Conservation (phyloP, 2,329 filamentous ascomycete species). For the Colletotrichum coccodes region DNA sequence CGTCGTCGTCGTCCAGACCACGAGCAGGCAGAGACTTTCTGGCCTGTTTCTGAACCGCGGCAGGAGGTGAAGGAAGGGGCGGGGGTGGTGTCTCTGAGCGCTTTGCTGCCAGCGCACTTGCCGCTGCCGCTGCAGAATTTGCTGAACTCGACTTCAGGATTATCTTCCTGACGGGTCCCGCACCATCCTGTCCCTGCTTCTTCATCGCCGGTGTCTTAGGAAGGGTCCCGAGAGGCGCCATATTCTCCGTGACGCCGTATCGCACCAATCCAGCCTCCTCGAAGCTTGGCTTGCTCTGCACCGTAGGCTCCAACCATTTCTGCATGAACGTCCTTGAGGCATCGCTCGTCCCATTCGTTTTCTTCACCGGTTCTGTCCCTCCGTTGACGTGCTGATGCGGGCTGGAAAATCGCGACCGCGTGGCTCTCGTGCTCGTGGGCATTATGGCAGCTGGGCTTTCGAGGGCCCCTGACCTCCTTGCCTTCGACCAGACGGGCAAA, state of each 20-base stretch:
- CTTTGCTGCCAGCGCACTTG: conserved; percentile 7
- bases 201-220: conserved; percentile 67
- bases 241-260: conserved; percentile 82
- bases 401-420: conserved; percentile 68
- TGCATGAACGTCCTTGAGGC: conserved; percentile 60
- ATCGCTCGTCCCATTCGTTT: conserved; percentile 47
- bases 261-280: conserved; percentile 80
- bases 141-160: conserved; percentile 51
- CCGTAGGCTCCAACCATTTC: conserved; percentile 67
- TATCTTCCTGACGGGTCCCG: conserved; percentile 52
- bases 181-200: conserved; percentile 43
- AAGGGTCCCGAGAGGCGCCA: conserved; percentile 82
- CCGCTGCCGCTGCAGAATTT: conserved; percentile 31
- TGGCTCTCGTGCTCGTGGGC: conserved; percentile 57
- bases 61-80: conserved; percentile 23
- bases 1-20: conserved; percentile 28
- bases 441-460: conserved; percentile 43
- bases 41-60: conserved; percentile 11
- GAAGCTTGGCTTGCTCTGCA: conserved; percentile 75
- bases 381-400: conserved; percentile 51
- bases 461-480: conserved; percentile 33
- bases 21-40: conserved; percentile 22
- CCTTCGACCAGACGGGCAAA: conserved; percentile 27
- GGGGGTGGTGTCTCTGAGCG: conserved; percentile 29
- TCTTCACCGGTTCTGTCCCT: conserved; percentile 24